Percentiles rank a stretch among this genome's conserved stretches.
Evolutionary conservation across 768 basidiomycete species (phyloP).

Genomic region (Glaciozyma antarctica): DNA sequence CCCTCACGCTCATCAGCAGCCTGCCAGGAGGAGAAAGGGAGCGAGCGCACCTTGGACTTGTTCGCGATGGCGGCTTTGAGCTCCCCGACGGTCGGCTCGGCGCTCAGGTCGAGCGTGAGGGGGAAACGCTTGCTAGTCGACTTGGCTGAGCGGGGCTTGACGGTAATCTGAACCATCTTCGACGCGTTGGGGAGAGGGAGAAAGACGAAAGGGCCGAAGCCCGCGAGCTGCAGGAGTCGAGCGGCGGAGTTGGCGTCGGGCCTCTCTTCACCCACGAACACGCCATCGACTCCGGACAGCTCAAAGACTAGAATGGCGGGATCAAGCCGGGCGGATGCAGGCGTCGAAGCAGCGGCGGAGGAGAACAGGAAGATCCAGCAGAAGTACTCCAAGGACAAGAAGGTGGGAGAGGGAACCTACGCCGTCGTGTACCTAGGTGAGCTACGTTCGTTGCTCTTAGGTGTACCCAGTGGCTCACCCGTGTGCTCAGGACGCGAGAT

Average conservation of each 20-base stretch:
- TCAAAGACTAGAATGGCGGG: neutral
- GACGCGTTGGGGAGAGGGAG: no score
- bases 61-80: slow-evolving; percentile 58
- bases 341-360: slow-evolving; percentile 27
- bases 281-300: no score
- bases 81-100: slow-evolving; percentile 53
- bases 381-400: slow-evolving; percentile 41
- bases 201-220: no score
- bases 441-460: neutral
- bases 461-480: neutral
- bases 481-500: slow-evolving; percentile 55
- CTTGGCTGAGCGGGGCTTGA: slow-evolving; percentile 15
- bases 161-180: slow-evolving; percentile 2
- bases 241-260: no score
- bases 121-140: slow-evolving; percentile 26
- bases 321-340: neutral
- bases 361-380: slow-evolving; percentile 25
- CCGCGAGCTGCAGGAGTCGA: no score
- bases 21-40: slow-evolving; percentile 12
- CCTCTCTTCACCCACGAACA: no score
- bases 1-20: slow-evolving; percentile 33
- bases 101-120: slow-evolving; percentile 11
- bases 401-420: slow-evolving; percentile 61
- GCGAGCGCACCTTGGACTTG: slow-evolving; percentile 46
- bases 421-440: slow-evolving; percentile 28